These are phyloP conservation scores for Aspergillus novoparasiticus DNA, from an alignment of 2,329 filamentous ascomycete genomes.

Conservation along the genomic window DNA sequence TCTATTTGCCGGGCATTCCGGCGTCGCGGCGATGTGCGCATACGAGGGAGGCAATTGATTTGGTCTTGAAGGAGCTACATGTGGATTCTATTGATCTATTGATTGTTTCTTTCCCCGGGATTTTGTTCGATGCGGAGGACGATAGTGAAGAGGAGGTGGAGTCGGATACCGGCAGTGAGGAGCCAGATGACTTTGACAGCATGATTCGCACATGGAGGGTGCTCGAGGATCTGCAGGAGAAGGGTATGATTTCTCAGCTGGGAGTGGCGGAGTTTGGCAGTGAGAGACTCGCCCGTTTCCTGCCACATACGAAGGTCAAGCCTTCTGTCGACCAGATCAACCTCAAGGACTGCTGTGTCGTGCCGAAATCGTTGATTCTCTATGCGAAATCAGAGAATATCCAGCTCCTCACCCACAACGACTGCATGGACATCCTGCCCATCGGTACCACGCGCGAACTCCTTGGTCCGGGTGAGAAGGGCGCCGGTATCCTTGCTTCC, in stretches of 20 bases:
- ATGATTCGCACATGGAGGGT: slow-evolving; percentile 69
- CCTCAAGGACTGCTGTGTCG: slow-evolving; percentile 90
- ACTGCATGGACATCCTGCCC: slow-evolving; percentile 89
- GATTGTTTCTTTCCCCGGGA: slow-evolving; percentile 88
- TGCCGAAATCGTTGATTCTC: slow-evolving; percentile 81
- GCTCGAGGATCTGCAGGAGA: slow-evolving; percentile 71
- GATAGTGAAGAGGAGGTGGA: slow-evolving; percentile 72
- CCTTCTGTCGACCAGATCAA: slow-evolving; percentile 96
- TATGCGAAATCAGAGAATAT: slow-evolving; percentile 83
- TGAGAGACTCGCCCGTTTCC: slow-evolving; percentile 75
- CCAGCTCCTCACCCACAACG: slow-evolving; percentile 88
- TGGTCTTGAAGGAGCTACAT: slow-evolving; percentile 79
- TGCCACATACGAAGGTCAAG: slow-evolving; percentile 68
- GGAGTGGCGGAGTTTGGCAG: slow-evolving; percentile 91
- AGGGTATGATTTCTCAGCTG: slow-evolving; percentile 72
- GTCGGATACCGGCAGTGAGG: slow-evolving; percentile 41
- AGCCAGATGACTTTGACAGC: slow-evolving; percentile 58
- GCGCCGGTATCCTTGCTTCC: slow-evolving; percentile 74
- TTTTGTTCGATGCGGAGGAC: slow-evolving; percentile 91
- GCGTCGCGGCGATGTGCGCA: slow-evolving; percentile 67
- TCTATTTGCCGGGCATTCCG: slow-evolving; percentile 78
- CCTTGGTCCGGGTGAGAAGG: slow-evolving; percentile 69
- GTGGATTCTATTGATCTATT: slow-evolving; percentile 79
- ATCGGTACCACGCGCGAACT: slow-evolving; percentile 82
- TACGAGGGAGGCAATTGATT: slow-evolving; percentile 73